Base-by-base conservation (phyloP, 108 stramenopile genomes). In the Pseudonitzschia pungens region DNA sequence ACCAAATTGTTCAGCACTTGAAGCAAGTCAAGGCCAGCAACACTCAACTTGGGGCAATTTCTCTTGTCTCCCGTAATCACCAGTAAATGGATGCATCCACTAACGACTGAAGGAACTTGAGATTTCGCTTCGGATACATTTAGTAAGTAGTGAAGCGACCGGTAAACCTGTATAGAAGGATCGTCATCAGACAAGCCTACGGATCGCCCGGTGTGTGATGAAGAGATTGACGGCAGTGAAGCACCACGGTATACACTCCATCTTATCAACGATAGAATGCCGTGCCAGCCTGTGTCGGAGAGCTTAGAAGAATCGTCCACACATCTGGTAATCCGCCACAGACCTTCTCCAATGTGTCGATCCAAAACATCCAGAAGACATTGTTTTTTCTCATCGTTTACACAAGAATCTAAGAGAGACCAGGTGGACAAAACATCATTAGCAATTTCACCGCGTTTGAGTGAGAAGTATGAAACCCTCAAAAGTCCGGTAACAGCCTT, bases 21-120 rank as follows among this genome's bases (percentile, higher is more conserved):
- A 54, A 94, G 79, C 75, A 94, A 80, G 65, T 94, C 93, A 21
- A 94, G 77, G 20, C 87, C 86, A 15, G 93, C 93, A 73, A 92
- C 74, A 54, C 88, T 86, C 22, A 92, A 79, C 79, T 89, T 89
- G n/a, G 92, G 79, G 48, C 86, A 92, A 40, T 81, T 80, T 28
- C 84, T 56, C 45, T 53, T 77, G 51, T 92, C 86, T 2, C 92
- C 92, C 15, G 89, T 77, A 26, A 77, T 79, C 21, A 89, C 78
- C 48, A 94, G 68, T 28, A 75, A 74, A 21, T 80, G 71, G 55
- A 94, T 79, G 29, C 76, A 66, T 33, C 56, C 71, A 48, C 89
- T 83, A 26, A 86, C 57, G 24, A 26, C 27, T 12, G 76, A 71
- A 26, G 89, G 91, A 31, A 92, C 73, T 18, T 57, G 52, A 69